A percentile compares a stretch with the other conserved stretches of the same genome.
Conservation (phyloP, 768 basidiomycete species). For the Daedalea quercina region DNA sequence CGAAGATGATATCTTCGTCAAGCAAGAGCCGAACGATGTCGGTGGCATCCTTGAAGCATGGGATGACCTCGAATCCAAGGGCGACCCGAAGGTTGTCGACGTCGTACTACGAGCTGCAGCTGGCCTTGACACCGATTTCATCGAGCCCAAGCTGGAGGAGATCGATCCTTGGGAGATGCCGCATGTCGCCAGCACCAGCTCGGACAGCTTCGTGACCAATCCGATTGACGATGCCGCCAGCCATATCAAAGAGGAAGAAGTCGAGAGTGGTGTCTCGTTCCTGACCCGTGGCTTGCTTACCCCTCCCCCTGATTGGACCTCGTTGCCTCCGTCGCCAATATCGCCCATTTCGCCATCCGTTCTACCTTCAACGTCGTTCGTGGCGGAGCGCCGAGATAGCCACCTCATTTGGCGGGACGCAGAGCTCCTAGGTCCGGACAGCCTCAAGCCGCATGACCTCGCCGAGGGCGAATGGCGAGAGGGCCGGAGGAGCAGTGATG, state of each 20-base stretch:
- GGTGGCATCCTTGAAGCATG: constrained; percentile 63
- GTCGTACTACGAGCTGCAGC: constrained; percentile 34
- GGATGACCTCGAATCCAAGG: constrained; percentile 53
- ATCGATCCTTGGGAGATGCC: constrained; percentile 41
- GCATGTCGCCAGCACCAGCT: constrained; percentile 15
- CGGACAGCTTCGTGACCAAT: constrained; percentile 2
- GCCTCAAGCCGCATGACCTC: constrained; percentile 34
- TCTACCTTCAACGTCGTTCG: background rate
- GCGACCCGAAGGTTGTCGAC: constrained; percentile 33
- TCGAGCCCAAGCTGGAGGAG: constrained; percentile 36
- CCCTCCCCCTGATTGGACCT: constrained; percentile 6
- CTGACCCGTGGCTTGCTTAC: constrained; percentile 10
- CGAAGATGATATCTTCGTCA: constrained; percentile 34
- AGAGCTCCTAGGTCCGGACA: constrained; percentile 40
- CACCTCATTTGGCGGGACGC: constrained; percentile 35
- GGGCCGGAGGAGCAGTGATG: background rate
- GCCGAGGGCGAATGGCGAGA: constrained; percentile 30
- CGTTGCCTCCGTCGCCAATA: constrained; percentile 4
- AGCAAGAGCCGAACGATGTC: constrained; percentile 57
- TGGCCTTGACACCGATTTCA: constrained; percentile 7
- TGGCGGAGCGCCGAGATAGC: constrained; percentile 12
- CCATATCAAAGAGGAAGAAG: constrained; percentile 25
- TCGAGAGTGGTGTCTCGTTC: constrained; percentile 13
- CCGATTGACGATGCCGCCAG: constrained; percentile 27
- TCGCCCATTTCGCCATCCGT: constrained; percentile 10